Evolutionary conservation across 108 stramenopile genomes (phyloP), one percentile per base, ranked within the genome.

Genomic region (Epithemia pelagica): DNA sequence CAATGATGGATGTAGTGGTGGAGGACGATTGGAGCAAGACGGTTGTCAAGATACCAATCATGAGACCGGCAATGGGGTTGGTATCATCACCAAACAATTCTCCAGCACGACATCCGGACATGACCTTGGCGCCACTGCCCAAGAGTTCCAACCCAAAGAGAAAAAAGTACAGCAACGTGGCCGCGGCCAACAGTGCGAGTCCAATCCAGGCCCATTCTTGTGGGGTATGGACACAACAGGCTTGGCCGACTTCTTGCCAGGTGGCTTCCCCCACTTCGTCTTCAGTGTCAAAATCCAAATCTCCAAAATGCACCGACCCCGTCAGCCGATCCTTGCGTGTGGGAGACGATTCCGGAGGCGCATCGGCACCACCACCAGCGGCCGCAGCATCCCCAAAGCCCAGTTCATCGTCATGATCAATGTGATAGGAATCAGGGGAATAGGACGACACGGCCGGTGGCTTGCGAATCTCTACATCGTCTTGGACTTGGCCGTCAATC

Each of bases 151-250:
- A 79, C 28, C 87, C 87, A 30, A 95, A 62, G 27, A 95, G 78
- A 79, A 95, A 95, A 68, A 90, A 95, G 82, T 95, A 95, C 21
- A 95, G 85, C 78, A 90, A 90, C 78, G 89, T 90, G 30, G 73
- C 54, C 19, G 87, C 78, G 31, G 64, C 60, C 58, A 54, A 51
- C 25, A 84, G 26, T 69, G 83, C 86, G 31, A 79, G 25, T 60
- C 67, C 63, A 68, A 82, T 78, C 59, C 66, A 65, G 28, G 54
- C 78, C 89, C 89, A 90, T 54, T 78, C 86, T 28, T 53, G 24
- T 20, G 72, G 67, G 61, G 79, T 70, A 80, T 88, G 89, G 57
- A 73, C 70, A 65, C 89, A 91, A 75, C 90, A 91, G 26, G 87
- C 68, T 27, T 54, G 65, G 62, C 61, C 68, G 23, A 93, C 92